Percentiles rank a stretch among this genome's conserved stretches.
These are phyloP conservation scores for Aspergillus neoniger DNA, from an alignment of 2,329 filamentous ascomycete genomes.

Conservation along the genomic window DNA sequence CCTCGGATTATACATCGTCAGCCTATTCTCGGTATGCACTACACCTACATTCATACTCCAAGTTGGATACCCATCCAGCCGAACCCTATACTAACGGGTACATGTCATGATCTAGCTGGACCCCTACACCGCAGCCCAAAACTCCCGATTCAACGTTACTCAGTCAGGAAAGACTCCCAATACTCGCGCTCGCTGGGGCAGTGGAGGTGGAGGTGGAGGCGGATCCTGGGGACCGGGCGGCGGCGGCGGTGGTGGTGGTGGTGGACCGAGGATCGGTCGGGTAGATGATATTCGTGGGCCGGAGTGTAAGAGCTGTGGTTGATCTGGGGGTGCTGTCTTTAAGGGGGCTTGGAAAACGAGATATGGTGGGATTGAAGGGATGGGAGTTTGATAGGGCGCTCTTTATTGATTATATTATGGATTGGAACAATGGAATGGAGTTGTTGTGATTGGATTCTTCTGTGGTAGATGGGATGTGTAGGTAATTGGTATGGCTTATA, in stretches of 20 bases:
- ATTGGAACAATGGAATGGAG: too few species aligned
- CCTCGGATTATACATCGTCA: conserved; percentile 52
- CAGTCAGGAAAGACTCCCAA: conserved; percentile 30
- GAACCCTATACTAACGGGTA: not conserved
- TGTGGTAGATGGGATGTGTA: too few species aligned
- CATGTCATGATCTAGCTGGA: conserved; percentile 40
- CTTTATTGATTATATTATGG: not conserved
- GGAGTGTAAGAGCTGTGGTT: conserved; percentile 50
- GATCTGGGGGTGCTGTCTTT: conserved; percentile 11
- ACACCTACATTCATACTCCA: not conserved
- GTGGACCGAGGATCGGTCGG: conserved; percentile 39
- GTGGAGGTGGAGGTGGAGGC: conserved; percentile 31
- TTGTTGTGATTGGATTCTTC: too few species aligned
- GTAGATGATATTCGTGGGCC: conserved; percentile 52
- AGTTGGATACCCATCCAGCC: too few species aligned
- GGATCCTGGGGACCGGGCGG: conserved; percentile 33
- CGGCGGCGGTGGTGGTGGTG: conserved; percentile 21
- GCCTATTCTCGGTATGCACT: conserved; percentile 49
- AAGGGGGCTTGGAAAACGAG: not conserved
- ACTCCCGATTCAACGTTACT: conserved; percentile 48
- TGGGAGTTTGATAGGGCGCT: not conserved
- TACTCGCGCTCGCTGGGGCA: conserved; percentile 29
- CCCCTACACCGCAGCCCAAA: conserved; percentile 48
- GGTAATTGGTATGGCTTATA: too few species aligned
- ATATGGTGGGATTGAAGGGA: not conserved